These are phyloP conservation scores for Candida sonorensis DNA, from an alignment of 805 yeast genomes.

Conservation along the genomic window DNA sequence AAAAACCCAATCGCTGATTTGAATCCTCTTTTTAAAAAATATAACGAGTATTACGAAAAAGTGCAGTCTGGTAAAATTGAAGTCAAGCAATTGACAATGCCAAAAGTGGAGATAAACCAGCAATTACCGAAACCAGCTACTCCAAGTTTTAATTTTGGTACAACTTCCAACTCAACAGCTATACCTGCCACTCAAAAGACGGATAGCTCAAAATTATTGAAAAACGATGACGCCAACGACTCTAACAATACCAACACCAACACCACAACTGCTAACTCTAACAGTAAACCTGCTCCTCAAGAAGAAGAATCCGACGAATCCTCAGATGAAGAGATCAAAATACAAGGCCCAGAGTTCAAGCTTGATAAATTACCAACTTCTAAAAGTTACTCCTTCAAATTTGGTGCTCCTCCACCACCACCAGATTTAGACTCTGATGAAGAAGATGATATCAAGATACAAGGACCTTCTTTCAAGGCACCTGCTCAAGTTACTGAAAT, in stretches of 20 bases:
- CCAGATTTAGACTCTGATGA: conserved; percentile 34
- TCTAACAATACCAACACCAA: background rate
- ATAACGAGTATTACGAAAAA: conserved; percentile 42
- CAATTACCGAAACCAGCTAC: too few relatives aligned
- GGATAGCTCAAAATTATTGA: too few relatives aligned
- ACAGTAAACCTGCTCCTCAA: conserved; percentile 13
- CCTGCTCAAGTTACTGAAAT: conserved; percentile 32
- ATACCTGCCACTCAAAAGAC: background rate
- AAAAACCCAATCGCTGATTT: conserved; percentile 50
- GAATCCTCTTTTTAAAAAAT: conserved; percentile 49
- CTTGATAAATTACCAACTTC: conserved; percentile 40
- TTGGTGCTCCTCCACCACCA: conserved; percentile 30
- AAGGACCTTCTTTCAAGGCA: conserved; percentile 62
- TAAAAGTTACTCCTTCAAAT: conserved; percentile 43
- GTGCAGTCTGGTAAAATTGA: conserved; percentile 25
- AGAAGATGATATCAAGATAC: conserved; percentile 57
- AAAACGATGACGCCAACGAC: too few relatives aligned
- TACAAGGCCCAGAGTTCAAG: conserved; percentile 66
- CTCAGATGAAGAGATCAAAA: conserved; percentile 46
- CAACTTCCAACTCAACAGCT: background rate
- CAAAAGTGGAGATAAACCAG: conserved; percentile 17
- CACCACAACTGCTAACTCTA: background rate
- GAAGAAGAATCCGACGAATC: conserved; percentile 27
- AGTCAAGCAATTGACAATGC: conserved; percentile 19
- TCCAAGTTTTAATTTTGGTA: background rate